phyloP scores from a whole-genome alignment of 345 rosid genomes.

The Lepidium aucheri region DNA sequence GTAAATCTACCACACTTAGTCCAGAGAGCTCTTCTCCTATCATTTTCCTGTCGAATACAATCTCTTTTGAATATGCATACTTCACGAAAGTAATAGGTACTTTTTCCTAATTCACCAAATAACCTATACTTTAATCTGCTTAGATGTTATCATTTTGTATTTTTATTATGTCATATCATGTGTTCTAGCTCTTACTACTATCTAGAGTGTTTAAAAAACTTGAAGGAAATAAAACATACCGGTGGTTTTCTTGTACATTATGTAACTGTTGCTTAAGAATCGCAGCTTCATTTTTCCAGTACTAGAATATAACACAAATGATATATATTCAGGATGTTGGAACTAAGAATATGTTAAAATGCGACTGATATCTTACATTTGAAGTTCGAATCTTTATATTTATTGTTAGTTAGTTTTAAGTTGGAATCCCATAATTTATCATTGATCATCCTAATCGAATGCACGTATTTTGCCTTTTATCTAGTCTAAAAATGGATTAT shows the following conservation, averaged over 20 bases:
- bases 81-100: neutral
- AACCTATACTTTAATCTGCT: neutral
- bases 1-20: conserved; percentile 46
- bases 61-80: conserved; percentile 1
- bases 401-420: too few relatives aligned
- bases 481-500: neutral
- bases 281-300: conserved; percentile 79
- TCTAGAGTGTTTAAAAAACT: neutral
- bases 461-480: neutral
- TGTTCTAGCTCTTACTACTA: neutral
- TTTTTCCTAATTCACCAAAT: neutral
- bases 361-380: too few relatives aligned
- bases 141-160: too few relatives aligned
- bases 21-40: conserved; percentile 87
- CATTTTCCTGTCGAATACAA: conserved; percentile 42
- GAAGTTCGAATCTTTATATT: too few relatives aligned
- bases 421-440: too few relatives aligned
- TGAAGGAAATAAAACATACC: conserved; percentile 36
- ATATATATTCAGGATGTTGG: neutral
- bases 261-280: conserved; percentile 64
- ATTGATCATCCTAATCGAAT: neutral
- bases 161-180: too few relatives aligned
- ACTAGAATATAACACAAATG: conserved; percentile 36
- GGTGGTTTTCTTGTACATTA: conserved; percentile 64
- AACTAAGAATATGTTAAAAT: neutral